These are phyloP conservation scores for Cyberlindnera maclurae DNA, from an alignment of 805 yeast species.

Conservation along the genomic window DNA sequence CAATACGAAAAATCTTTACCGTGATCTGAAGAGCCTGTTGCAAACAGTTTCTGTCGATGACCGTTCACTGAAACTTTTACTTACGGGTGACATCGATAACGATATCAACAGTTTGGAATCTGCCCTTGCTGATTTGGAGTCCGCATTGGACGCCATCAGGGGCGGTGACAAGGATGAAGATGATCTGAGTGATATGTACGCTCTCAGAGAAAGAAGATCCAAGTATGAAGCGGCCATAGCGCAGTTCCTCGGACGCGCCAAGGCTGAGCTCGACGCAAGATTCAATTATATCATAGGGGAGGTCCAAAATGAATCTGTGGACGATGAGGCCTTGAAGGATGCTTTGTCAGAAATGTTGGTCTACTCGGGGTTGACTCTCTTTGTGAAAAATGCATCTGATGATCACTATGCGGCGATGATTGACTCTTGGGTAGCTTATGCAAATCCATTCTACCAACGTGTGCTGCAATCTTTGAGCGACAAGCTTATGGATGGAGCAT, in stretches of 20 bases:
- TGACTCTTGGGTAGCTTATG: slow-evolving; percentile 31
- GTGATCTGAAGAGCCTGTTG: slow-evolving; percentile 60
- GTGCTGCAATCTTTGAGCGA: slow-evolving; percentile 25
- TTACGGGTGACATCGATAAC: slow-evolving; percentile 41
- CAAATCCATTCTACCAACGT: slow-evolving; percentile 29
- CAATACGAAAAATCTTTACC: slow-evolving; percentile 70
- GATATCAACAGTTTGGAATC: slow-evolving; percentile 46
- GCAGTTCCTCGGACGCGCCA: slow-evolving; percentile 42
- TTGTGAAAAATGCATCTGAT: slow-evolving; percentile 51
- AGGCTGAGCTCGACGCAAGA: slow-evolving; percentile 33
- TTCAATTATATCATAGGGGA: slow-evolving; percentile 31
- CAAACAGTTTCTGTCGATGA: slow-evolving; percentile 64
- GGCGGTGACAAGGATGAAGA: slow-evolving; percentile 36
- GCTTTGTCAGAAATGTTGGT: slow-evolving; percentile 33
- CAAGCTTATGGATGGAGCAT: slow-evolving; percentile 19
- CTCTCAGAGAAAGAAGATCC: slow-evolving; percentile 57
- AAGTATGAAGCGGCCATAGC: slow-evolving; percentile 50
- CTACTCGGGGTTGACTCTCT: slow-evolving; percentile 43
- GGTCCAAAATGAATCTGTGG: slow-evolving; percentile 19
- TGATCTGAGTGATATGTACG: slow-evolving; percentile 56
- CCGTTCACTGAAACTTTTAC: slow-evolving; percentile 40
- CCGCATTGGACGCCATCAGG: slow-evolving; percentile 59
- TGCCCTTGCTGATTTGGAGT: slow-evolving; percentile 47
- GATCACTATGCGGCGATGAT: slow-evolving; percentile 38
- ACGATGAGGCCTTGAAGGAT: slow-evolving; percentile 4